Base-by-base conservation (phyloP, 805 yeast genomes). In the Barnettozyma wickerhamii region DNA sequence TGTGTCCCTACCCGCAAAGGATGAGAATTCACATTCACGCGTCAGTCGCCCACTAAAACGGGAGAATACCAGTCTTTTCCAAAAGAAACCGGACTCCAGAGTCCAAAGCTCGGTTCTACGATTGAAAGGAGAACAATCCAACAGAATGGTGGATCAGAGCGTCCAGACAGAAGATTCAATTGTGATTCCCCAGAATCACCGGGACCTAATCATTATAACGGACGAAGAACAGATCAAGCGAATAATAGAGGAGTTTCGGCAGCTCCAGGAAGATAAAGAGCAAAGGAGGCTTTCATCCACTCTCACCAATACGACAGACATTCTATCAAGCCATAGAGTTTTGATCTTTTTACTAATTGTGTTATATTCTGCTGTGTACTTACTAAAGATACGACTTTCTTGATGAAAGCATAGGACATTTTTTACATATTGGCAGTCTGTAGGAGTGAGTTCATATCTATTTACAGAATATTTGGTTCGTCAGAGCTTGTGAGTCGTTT, bases 401-500 rank as follows among this genome's bases (percentile, higher is more conserved):
- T 29, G n/a, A n/a, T n/a, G n/a, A n/a, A n/a, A n/a, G n/a, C n/a
- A n/a, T n/a, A n/a, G n/a, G n/a, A n/a, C n/a, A n/a, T n/a, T n/a
- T n/a, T n/a, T n/a, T n/a, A n/a, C n/a, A n/a, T n/a, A n/a, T n/a
- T n/a, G n/a, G n/a, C n/a, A n/a, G n/a, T n/a, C 17, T 28, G 27
- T 35, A 28, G 18, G 26, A 23, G 12, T n/a, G n/a, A n/a, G n/a
- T n/a, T n/a, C n/a, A n/a, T n/a, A n/a, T n/a, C n/a, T n/a, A n/a
- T n/a, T n/a, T n/a, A n/a, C n/a, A n/a, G n/a, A n/a, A n/a, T n/a
- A n/a, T n/a, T n/a, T n/a, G n/a, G n/a, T n/a, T n/a, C n/a, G n/a
- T n/a, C n/a, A n/a, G n/a, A n/a, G n/a, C 12, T 6, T 26, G 33
- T 7, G 3, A 5, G 10, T 6, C 18, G 21, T 19, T 35, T 59